Evolutionary conservation across 1,139 yeast genomes (phyloP), one percentile per base, ranked within the genome.

Genomic region (Wickerhamomyces sp.): DNA sequence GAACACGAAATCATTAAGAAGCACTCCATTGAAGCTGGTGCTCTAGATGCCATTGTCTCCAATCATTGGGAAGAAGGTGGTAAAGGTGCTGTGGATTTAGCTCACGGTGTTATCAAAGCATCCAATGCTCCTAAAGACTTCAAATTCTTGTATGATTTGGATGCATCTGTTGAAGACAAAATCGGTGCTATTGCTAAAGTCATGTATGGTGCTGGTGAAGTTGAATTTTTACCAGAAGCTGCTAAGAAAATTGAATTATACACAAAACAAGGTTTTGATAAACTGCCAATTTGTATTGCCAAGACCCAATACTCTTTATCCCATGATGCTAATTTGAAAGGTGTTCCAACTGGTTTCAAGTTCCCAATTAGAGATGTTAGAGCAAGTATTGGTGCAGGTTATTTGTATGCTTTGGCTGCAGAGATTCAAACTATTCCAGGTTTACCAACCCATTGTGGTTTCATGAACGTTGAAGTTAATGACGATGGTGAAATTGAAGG

Each of bases 41-140:
- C 98, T 31, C 68, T 70, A 45, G 97, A 87, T 59, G 97, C 97
- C 24, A 84, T 92, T 56, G 90, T 87, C 30, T 84, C 96, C 31
- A 87, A 87, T 74, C 98, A 92, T 67, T 92, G 97, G 97, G 97
- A 86, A 66, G 87, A 87, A 68, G 98, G 98, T 69, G 98, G 98
- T 54, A 69, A 71, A 50, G 98, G 98, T 57, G 97, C 98, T 10
- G 76, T 87, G 49, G 83, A 76, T 42, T 77, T 92, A 50, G 97
- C 97, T 41, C 59, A 82, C 47, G 96, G 95, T 45, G 94, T 90
- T 45, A 77, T 88, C 52, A 70, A 73, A 47, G 92, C 94, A 31
- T 76, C 90, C 41, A 73, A 78, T 56, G 66, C 67, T 44, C 66
- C 68, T 44, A 68, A 71, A 53, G 65, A 78, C 47, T 81, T 84